Evolutionary conservation across 352 stramenopile species (phyloP), one percentile per base, ranked within the genome.

Genomic region (Globisporangium uncinulatum): DNA sequence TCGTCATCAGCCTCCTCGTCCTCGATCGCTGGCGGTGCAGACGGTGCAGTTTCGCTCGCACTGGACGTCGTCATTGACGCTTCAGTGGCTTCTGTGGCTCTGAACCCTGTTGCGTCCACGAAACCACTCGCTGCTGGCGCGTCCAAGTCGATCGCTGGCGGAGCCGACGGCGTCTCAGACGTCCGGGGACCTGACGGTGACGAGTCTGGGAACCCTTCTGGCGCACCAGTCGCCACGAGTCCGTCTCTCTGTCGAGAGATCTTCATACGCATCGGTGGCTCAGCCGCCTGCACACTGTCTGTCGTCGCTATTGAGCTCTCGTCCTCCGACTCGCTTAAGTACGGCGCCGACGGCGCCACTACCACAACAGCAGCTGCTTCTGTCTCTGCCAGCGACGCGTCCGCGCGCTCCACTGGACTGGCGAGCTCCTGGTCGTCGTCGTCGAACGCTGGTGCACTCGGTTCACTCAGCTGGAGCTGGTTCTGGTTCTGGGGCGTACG

Each of bases 251-350:
- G 29, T 29, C 24, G 24, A 1, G 24, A 4, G 24, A 29, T 29
- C 7, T 39, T 41, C 9, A 9, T 43, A 4, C 31, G 0, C 19
- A 43, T 9, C 42, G 29, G 37, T 20, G 14, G 31, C 19, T 31
- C 32, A 0, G 56, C 17, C 6, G 44, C 37, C 20, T 44, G 17
- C 13, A 19, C 5, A 50, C 1, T 5, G n/a, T 29, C 5, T 1
- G 20, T 2, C 4, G 20, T 1, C 9, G 37, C 15, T 47, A 32
- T 7, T 3, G 45, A 17, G 21, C 44, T n/a, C 43, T 81, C 69
- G 7, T 76, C 69, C 49, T 76, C 72, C 11, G 69, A 79, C 50
- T 76, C 67, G 42, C 69, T 59, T 44, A 81, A 79, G 29, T 46
- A 70, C 31, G 72, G 72, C 24, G 72, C 72, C 1, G 72, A 81